These are phyloP conservation scores for Claviceps spartinae DNA, from an alignment of 2,329 filamentous ascomycete species.

Conservation along the genomic window DNA sequence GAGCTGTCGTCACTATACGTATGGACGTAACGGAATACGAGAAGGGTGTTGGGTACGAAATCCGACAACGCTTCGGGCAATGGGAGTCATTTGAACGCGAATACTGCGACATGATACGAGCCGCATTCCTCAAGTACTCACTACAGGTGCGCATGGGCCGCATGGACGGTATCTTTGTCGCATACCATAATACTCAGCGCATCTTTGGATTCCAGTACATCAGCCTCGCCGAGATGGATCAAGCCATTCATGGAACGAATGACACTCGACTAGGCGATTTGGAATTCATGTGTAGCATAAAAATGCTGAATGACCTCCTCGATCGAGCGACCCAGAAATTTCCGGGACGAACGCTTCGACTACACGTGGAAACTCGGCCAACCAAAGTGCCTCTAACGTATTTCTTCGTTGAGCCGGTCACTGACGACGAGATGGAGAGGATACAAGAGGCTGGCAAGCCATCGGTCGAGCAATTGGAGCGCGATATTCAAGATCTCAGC, in stretches of 20 bases:
- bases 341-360: conserved; percentile 60
- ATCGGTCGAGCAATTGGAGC: conserved; percentile 56
- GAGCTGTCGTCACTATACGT: conserved; percentile 80
- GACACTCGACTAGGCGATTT: conserved; percentile 57
- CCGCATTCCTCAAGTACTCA: conserved; percentile 92
- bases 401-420: conserved; percentile 78
- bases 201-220: conserved; percentile 98
- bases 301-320: conserved; percentile 66
- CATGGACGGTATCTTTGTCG: conserved; percentile 98
- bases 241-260: conserved; percentile 67
- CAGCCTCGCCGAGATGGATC: conserved; percentile 73
- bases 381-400: conserved; percentile 58
- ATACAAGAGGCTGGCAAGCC: conserved; percentile 59
- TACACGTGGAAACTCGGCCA: conserved; percentile 68
- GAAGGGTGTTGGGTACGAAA: conserved; percentile 74
- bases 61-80: conserved; percentile 58
- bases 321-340: conserved; percentile 62
- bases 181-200: conserved; percentile 85
- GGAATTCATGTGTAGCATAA: conserved; percentile 74
- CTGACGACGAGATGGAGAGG: conserved; percentile 51
- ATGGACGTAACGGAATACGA: conserved; percentile 68
- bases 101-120: conserved; percentile 91
- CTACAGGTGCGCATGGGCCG: conserved; percentile 91
- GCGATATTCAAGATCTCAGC: conserved; percentile 40
- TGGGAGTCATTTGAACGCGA: conserved; percentile 93